phyloP scores from a whole-genome alignment of 2,329 filamentous ascomycete species.

The Fusarium napiforme region DNA sequence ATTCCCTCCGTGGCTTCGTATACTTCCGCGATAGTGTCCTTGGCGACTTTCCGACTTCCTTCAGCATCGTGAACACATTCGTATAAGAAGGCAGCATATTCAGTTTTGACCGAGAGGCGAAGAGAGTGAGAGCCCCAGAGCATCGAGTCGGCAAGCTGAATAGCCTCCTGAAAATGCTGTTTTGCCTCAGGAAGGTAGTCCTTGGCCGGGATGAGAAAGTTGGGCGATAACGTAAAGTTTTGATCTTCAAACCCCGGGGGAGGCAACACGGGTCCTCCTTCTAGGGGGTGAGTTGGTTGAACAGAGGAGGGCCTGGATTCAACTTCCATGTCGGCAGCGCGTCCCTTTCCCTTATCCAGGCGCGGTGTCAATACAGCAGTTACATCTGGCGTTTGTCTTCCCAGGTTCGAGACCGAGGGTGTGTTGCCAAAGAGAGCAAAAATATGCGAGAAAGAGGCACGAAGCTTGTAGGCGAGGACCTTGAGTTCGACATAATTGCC shows the following conservation, averaged over 20 bases:
- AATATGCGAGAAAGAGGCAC: conserved; percentile 95
- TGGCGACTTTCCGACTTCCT: conserved; percentile 79
- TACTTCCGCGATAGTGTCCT: conserved; percentile 86
- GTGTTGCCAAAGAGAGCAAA: conserved; percentile 97
- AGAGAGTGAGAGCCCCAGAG: conserved; percentile 91
- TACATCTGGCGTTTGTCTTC: conserved; percentile 62
- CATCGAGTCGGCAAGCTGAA: conserved; percentile 76
- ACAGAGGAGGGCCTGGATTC: conserved; percentile 57
- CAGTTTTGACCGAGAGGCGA: conserved; percentile 87
- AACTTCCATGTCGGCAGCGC: conserved; percentile 56
- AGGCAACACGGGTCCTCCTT: conserved; percentile 68
- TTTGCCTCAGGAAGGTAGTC: conserved; percentile 88
- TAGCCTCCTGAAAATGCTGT: conserved; percentile 82
- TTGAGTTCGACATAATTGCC: conserved; percentile 83
- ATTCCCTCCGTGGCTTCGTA: conserved; percentile 92
- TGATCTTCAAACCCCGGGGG: conserved; percentile 64
- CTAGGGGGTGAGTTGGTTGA: conserved; percentile 61
- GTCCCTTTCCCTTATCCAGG: conserved; percentile 60
- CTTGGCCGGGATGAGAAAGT: conserved; percentile 81
- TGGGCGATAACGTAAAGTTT: conserved; percentile 60
- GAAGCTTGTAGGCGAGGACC: conserved; percentile 89
- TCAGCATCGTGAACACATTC: conserved; percentile 89
- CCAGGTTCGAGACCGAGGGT: conserved; percentile 75
- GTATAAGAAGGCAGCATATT: conserved; percentile 92
- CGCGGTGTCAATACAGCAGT: conserved; percentile 51